phyloP scores from a whole-genome alignment of 176 grass and related monocot genomes.

The Dendrocalamus sinicus region DNA sequence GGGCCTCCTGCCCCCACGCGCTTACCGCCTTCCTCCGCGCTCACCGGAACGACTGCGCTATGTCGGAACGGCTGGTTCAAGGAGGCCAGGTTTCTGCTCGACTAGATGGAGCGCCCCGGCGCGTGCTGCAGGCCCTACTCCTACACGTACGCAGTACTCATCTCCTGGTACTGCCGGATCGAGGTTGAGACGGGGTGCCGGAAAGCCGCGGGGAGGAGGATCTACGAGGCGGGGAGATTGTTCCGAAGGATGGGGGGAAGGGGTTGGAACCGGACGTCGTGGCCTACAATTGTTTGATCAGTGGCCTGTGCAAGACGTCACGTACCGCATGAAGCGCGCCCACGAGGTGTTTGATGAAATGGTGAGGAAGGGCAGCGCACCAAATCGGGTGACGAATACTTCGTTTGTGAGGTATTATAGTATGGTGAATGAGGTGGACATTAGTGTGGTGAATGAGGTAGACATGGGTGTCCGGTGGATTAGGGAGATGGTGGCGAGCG shows the following conservation, averaged over 20 bases:
- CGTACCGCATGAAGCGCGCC: constrained; percentile 57
- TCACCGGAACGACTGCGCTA: constrained; percentile 63
- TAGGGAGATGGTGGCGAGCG: constrained; percentile 68
- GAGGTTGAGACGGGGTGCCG: constrained; percentile 73
- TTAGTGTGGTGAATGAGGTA: constrained; percentile 32
- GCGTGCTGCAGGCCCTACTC: constrained; percentile 66
- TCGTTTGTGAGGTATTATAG: constrained; percentile 94
- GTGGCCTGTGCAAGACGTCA: constrained; percentile 89
- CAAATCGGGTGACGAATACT: constrained; percentile 86
- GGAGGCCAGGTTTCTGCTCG: constrained; percentile 81
- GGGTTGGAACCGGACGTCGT: constrained; percentile 80
- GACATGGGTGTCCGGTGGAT: constrained; percentile 71
- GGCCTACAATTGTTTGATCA: constrained; percentile 92
- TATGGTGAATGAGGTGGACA: constrained; percentile 44
- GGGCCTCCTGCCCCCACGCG: constrained; percentile 54
- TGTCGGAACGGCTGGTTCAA: constrained; percentile 72
- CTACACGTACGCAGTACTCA: constrained; percentile 87
- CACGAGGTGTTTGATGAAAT: constrained; percentile 66
- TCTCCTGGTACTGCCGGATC: constrained; percentile 73
- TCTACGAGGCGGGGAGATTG: constrained; percentile 83
- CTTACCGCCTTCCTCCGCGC: constrained; percentile 78
- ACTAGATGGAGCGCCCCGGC: constrained; percentile 85
- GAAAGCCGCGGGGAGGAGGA: constrained; percentile 72
- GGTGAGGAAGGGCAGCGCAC: constrained; percentile 55
- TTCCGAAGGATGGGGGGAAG: constrained; percentile 79